Conservation (phyloP, 352 stramenopile genomes). For the Pythium chondricola region DNA sequence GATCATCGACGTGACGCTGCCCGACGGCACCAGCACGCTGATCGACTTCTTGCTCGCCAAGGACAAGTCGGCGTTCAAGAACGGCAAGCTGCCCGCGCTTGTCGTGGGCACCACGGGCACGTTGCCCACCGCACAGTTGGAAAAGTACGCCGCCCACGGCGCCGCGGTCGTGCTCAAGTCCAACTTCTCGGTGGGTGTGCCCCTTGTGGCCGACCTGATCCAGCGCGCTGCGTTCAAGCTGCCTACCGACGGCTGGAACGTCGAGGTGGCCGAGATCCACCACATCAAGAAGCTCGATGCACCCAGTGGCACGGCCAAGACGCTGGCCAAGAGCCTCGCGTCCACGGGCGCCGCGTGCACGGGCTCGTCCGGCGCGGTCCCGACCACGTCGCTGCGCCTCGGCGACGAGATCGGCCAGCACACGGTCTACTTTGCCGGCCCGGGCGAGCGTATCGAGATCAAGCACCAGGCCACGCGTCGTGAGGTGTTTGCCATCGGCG, state of each 20-base stretch:
- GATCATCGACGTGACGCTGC: conserved; percentile 74
- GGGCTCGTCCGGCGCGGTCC: conserved; percentile 32
- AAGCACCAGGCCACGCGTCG: conserved; percentile 73
- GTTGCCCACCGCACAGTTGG: conserved; percentile 47
- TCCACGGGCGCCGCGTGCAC: conserved; percentile 51
- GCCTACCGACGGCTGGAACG: conserved; percentile 66
- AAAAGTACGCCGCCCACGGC: conserved; percentile 47
- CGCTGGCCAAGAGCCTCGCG: conserved; percentile 58
- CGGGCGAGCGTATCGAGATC: conserved; percentile 79
- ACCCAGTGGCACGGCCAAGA: conserved; percentile 76
- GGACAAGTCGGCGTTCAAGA: conserved; percentile 49
- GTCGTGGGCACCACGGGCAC: conserved; percentile 72
- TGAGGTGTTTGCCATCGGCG: conserved; percentile 79
- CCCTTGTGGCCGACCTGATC: conserved; percentile 67
- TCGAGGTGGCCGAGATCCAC: conserved; percentile 77
- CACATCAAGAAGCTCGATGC: conserved; percentile 86
- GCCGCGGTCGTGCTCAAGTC: conserved; percentile 65
- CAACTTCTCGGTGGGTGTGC: conserved; percentile 83
- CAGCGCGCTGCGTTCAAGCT: conserved; percentile 72
- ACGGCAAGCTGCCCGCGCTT: conserved; percentile 59
- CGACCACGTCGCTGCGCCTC: conserved; percentile 65
- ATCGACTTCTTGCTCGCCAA: conserved; percentile 49
- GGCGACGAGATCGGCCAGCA: conserved; percentile 80
- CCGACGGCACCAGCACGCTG: conserved; percentile 61
- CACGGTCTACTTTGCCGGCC: conserved; percentile 73